Base-by-base conservation (phyloP, 106 monocot species). In the Dendrobium nobile region DNA sequence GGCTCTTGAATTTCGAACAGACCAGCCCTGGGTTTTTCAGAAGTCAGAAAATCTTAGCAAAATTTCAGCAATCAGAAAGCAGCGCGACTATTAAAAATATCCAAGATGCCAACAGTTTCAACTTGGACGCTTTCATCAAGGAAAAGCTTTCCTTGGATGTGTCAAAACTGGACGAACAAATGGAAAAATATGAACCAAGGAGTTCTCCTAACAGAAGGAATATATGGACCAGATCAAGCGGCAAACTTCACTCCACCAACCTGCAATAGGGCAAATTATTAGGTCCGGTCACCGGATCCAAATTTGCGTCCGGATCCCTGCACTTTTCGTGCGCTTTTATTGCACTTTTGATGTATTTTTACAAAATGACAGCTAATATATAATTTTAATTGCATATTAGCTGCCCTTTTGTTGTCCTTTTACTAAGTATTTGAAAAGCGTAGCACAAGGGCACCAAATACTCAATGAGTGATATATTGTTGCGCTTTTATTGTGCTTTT, bases 101-200 rank as follows among this genome's bases (percentile, higher is more conserved):
- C 11, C 22, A 82, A 67, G n/a, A 2, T 47, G 41, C 7, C 22
- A 84, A 79, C 17, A 82, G 88, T 28, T 98, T 98, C 67, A 88
- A 98, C 64, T 80, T 98, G 75, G 98, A 98, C 85, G 82, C 88
- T 78, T 98, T 95, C 72, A 80, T 98, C 61, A 84, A 43, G 79
- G 87, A 89, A 13, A 95, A 85, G 47, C 80, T 98, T 41, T 87
- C 80, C 6, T 84, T 98, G 43, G 91, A 95, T 74, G 54, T 82
- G 2, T 83, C 88, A 24, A 80, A 91, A 54, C 77, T 98, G 77
- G 92, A 95, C 59, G 80, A 67, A 0, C 73, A 85, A 47, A 72
- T 86, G 78, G 87, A 89, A 51, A 77, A 54, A 27, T 56, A 45
- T 44, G 79, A 82, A 47, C 28, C 51, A 13, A 51, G 51, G 51